Evolutionary conservation across 805 yeast genomes (phyloP).

Genomic region (Saturnispora gosingensis): DNA sequence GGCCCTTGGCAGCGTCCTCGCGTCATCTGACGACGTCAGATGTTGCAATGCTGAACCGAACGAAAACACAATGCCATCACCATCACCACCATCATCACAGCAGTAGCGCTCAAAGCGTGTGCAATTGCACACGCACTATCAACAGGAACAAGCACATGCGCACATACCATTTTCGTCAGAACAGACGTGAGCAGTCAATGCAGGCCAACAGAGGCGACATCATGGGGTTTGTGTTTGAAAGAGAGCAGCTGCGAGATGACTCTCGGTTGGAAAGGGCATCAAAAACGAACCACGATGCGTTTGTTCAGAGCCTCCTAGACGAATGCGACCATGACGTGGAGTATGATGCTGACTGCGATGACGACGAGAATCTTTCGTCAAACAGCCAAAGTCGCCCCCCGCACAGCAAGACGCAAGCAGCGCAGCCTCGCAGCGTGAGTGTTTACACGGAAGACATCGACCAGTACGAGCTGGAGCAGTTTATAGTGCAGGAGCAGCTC

Average conservation of each 20-base stretch:
- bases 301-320: conserved; percentile 14
- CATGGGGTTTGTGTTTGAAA: conserved; percentile 21
- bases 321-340: conserved; percentile 22
- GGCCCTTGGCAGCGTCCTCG: conserved; percentile 13
- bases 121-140: conserved; percentile 1
- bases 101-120: not conserved
- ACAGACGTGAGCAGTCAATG: conserved; percentile 12
- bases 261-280: conserved; percentile 17
- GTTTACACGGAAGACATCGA: not conserved
- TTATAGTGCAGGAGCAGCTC: conserved; percentile 19
- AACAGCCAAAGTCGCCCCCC: not conserved
- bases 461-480: conserved; percentile 20
- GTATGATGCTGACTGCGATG: conserved; percentile 20
- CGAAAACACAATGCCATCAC: not conserved
- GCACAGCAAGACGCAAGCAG: too few species aligned
- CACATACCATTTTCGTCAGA: conserved; percentile 7
- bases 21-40: not conserved
- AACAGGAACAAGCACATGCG: conserved; percentile 4
- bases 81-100: not conserved
- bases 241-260: conserved; percentile 15
- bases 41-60: not conserved
- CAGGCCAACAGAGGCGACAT: conserved; percentile 19
- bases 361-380: not conserved
- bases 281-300: conserved; percentile 10
- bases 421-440: not conserved